Evolutionary conservation across 1,284 basidiomycete species (phyloP).

Genomic region (Moniliophthora roreri): DNA sequence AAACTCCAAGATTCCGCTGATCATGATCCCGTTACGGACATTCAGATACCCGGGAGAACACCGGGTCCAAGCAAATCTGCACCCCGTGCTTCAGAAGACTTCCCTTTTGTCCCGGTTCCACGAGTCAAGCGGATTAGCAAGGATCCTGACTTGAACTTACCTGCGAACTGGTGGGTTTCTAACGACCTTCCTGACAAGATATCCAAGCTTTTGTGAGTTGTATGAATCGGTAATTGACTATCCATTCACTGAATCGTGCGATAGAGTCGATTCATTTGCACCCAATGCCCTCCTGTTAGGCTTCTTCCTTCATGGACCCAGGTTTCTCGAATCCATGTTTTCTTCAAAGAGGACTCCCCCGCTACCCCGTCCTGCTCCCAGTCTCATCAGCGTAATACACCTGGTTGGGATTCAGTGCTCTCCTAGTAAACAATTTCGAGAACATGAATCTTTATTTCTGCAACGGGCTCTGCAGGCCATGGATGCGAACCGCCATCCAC

Average conservation of each 20-base stretch:
- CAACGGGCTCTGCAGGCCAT: slow-evolving; percentile 29
- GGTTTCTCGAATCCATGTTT: slow-evolving; percentile 15
- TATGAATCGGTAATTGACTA: neutral
- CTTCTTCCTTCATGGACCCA: slow-evolving; percentile 24
- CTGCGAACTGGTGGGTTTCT: neutral
- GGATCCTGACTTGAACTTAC: slow-evolving; percentile 28
- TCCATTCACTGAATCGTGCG: neutral
- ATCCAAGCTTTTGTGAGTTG: slow-evolving; percentile 14
- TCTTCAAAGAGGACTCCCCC: slow-evolving; percentile 12
- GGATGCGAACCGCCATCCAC: slow-evolving; percentile 24
- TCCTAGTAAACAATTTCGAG: slow-evolving; percentile 19
- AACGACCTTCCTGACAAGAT: slow-evolving; percentile 9
- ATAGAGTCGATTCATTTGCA: slow-evolving; percentile 16
- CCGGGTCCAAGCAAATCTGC: too few species aligned
- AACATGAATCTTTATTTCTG: slow-evolving; percentile 27
- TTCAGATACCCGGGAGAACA: slow-evolving; percentile 8
- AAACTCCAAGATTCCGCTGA: slow-evolving; percentile 20
- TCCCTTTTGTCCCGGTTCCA: too few species aligned
- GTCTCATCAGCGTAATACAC: slow-evolving; percentile 31
- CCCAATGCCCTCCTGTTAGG: slow-evolving; percentile 17
- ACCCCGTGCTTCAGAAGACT: too few species aligned
- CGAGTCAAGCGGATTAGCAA: slow-evolving; percentile 24
- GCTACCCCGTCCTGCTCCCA: slow-evolving; percentile 23
- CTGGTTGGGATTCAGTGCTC: slow-evolving; percentile 38
- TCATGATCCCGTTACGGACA: neutral